Evolutionary conservation across 78 protist genomes (phyloP).

Genomic region (Guillardia theta): DNA sequence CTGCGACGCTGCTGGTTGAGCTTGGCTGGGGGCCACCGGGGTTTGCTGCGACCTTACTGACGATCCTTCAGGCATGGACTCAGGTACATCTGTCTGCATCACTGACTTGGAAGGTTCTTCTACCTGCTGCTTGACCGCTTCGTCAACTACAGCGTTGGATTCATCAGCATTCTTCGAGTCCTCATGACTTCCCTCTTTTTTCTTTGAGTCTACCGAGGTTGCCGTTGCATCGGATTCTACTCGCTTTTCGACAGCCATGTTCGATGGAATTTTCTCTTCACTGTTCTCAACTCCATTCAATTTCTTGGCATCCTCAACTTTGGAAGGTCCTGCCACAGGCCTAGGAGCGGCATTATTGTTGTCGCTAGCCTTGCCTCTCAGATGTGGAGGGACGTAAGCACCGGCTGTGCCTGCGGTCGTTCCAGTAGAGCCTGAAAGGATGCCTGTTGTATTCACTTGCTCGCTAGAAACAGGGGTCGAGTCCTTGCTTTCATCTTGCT

Average conservation of each 20-base stretch:
- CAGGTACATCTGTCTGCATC: too few relatives aligned
- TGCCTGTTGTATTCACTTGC: not conserved
- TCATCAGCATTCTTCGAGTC: too few relatives aligned
- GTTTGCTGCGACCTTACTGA: too few relatives aligned
- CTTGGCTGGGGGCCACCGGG: not conserved
- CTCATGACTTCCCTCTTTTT: not conserved
- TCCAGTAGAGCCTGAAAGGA: not conserved
- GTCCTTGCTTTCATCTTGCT: too few relatives aligned
- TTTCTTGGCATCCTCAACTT: not conserved
- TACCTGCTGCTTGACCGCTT: too few relatives aligned
- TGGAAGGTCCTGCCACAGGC: not conserved
- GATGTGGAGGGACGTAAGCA: too few relatives aligned
- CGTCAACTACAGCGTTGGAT: too few relatives aligned
- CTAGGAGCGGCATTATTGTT: not conserved
- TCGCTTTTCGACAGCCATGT: not conserved
- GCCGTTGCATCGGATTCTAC: not conserved
- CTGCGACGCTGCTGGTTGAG: not conserved
- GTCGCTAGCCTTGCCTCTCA: not conserved
- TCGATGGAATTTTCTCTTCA: not conserved
- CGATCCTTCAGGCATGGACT: too few relatives aligned
- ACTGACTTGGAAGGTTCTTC: too few relatives aligned
- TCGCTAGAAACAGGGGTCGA: too few relatives aligned
- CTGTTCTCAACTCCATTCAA: not conserved
- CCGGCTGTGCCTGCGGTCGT: not conserved
- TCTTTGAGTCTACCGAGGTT: not conserved